A percentile compares a stretch with the other conserved stretches of the same genome.
These are phyloP conservation scores for Ophiostoma populinum DNA, from an alignment of 2,329 filamentous ascomycete species.

Conservation along the genomic window DNA sequence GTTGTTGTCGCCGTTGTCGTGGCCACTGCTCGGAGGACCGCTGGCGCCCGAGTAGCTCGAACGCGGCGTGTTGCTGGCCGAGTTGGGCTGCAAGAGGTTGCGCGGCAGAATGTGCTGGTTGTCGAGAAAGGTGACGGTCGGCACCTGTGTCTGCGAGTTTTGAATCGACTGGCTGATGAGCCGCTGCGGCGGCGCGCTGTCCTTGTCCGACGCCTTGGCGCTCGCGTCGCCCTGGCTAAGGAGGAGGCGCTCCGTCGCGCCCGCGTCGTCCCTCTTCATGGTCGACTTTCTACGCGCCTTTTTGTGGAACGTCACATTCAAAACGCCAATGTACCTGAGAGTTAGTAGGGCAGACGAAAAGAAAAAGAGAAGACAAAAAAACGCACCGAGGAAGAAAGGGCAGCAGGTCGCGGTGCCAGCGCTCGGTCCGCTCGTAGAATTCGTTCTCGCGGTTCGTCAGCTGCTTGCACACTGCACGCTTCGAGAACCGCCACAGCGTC, in stretches of 20 bases:
- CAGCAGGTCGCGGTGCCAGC: slow-evolving; percentile 73
- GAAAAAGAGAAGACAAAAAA: slow-evolving; percentile 6
- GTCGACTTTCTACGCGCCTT: slow-evolving; percentile 48
- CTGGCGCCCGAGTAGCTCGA: slow-evolving; percentile 4
- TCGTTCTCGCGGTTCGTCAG: slow-evolving; percentile 96
- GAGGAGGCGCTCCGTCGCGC: slow-evolving; percentile 17
- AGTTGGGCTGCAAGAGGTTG: slow-evolving; percentile 49
- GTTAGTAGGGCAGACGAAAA: not conserved
- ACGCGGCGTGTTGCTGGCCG: slow-evolving; percentile 8
- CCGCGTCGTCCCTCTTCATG: slow-evolving; percentile 30
- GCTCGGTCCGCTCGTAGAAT: slow-evolving; percentile 94
- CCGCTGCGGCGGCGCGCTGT: slow-evolving; percentile 16
- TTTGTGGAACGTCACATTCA: slow-evolving; percentile 92
- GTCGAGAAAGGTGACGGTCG: slow-evolving; percentile 84
- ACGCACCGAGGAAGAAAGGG: slow-evolving; percentile 71
- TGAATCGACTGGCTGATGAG: slow-evolving; percentile 62
- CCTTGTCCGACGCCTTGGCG: not conserved
- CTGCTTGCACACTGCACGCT: slow-evolving; percentile 91
- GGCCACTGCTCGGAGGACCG: no score
- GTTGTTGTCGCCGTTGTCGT: not conserved
- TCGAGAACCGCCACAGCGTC: slow-evolving; percentile 88
- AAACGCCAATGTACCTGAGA: slow-evolving; percentile 77
- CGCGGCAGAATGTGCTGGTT: slow-evolving; percentile 86
- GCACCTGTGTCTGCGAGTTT: slow-evolving; percentile 45
- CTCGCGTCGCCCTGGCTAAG: slow-evolving; percentile 4